A percentile compares a stretch with the other conserved stretches of the same genome.
These are phyloP conservation scores for Claviceps maximensis DNA, from an alignment of 2,329 filamentous ascomycete genomes.

Conservation along the genomic window DNA sequence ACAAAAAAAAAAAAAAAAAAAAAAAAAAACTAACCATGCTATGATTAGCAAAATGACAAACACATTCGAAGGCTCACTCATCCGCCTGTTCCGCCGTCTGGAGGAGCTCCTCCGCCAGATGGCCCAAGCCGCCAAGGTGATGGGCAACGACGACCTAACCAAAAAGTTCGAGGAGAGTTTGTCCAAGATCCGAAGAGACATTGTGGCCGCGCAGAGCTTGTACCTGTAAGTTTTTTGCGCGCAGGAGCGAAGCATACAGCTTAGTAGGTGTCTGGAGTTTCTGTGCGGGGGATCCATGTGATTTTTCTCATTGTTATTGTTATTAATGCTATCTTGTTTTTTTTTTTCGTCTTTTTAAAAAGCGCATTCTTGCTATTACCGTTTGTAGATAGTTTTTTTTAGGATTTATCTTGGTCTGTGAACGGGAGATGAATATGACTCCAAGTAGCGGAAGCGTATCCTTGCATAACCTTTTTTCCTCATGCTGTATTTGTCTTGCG, in stretches of 20 bases:
- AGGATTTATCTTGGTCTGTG: background rate
- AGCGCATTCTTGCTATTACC: background rate
- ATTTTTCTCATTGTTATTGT: background rate
- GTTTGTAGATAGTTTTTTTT: background rate
- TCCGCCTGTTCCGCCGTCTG: slow-evolving; percentile 86
- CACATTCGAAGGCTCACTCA: slow-evolving; percentile 90
- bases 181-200: slow-evolving; percentile 76
- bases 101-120: slow-evolving; percentile 93
- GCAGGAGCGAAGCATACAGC: background rate
- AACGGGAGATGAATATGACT: background rate
- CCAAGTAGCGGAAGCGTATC: background rate
- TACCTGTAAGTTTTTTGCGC: slow-evolving; percentile 51
- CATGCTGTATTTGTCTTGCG: background rate
- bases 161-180: slow-evolving; percentile 83
- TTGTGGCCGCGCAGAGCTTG: slow-evolving; percentile 87
- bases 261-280: slow-evolving; percentile 4
- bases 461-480: background rate
- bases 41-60: slow-evolving; percentile 86
- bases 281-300: background rate
- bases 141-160: slow-evolving; percentile 91
- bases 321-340: background rate
- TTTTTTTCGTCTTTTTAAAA: background rate
- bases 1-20: too few species aligned
- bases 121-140: slow-evolving; percentile 89
- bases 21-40: background rate